Conservation (phyloP, 768 basidiomycete species). For the Hygrocybe punicea region DNA sequence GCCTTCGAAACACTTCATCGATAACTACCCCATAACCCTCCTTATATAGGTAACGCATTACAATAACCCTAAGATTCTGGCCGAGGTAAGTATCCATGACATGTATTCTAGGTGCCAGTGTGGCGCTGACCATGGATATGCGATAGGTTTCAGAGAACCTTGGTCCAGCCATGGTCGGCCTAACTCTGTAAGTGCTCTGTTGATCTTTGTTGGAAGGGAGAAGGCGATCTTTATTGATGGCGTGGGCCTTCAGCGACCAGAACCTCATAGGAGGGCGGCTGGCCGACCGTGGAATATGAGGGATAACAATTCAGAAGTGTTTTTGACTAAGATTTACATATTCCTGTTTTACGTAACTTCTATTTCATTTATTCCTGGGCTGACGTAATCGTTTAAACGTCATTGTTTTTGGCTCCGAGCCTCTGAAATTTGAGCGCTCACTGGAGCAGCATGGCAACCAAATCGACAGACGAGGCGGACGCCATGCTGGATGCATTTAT, state of each 20-base stretch:
- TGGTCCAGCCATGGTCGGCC: conserved; percentile 90
- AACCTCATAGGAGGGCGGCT: conserved; percentile 68
- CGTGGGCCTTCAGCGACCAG: conserved; percentile 45
- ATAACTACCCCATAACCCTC: conserved; percentile 3
- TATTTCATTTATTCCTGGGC: too few species aligned
- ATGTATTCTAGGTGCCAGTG: too few species aligned
- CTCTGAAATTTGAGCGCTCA: too few species aligned
- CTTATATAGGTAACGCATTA: conserved; percentile 77
- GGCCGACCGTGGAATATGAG: conserved; percentile 65
- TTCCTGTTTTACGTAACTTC: too few species aligned
- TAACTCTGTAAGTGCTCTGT: conserved; percentile 67
- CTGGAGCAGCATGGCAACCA: background rate
- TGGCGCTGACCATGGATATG: background rate
- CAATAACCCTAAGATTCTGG: conserved; percentile 89
- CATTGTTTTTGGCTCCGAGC: too few species aligned
- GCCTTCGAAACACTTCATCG: background rate
- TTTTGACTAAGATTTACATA: too few species aligned
- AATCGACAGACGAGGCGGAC: background rate
- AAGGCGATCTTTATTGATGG: background rate
- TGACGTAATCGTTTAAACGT: too few species aligned
- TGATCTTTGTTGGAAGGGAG: background rate
- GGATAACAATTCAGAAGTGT: background rate
- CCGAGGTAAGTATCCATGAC: conserved; percentile 54
- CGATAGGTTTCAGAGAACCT: conserved; percentile 72
- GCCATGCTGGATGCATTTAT: conserved; percentile 22